phyloP scores from a whole-genome alignment of 805 yeast genomes.

The Suhomyces pyralidae region DNA sequence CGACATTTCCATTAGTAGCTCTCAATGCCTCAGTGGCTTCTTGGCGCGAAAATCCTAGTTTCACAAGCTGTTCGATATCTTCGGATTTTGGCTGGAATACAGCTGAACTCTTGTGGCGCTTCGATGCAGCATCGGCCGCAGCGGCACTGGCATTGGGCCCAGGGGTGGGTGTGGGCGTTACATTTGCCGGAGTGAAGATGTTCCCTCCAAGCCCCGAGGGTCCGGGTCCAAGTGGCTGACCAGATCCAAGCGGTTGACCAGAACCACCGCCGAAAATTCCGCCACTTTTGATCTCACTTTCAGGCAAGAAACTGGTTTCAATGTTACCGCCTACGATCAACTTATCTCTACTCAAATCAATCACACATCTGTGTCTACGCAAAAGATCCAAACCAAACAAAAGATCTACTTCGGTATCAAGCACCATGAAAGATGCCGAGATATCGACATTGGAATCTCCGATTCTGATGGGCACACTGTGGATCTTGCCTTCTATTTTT shows the following conservation, averaged over 20 bases:
- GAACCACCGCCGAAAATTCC: constrained; percentile 13
- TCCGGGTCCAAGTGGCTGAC: constrained; percentile 8
- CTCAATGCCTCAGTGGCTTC: constrained; percentile 66
- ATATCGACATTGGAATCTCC: constrained; percentile 47
- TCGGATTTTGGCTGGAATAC: constrained; percentile 14
- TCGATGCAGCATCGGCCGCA: constrained; percentile 9
- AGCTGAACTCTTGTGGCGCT: constrained; percentile 10
- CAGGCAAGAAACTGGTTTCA: constrained; percentile 69
- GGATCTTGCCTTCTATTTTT: constrained; percentile 77
- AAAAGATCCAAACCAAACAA: constrained; percentile 89
- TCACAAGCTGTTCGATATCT: constrained; percentile 41
- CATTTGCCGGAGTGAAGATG: constrained; percentile 19
- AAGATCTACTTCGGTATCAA: constrained; percentile 72
- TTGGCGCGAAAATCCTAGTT: constrained; percentile 66
- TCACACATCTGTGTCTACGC: constrained; percentile 77
- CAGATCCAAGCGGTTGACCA: constrained; percentile 8
- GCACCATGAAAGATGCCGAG: constrained; percentile 39
- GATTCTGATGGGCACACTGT: constrained; percentile 80
- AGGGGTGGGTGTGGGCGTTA: constrained; percentile 15
- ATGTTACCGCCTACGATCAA: constrained; percentile 67
- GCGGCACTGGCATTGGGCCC: neutral
- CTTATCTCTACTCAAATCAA: constrained; percentile 67
- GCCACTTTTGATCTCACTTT: constrained; percentile 56
- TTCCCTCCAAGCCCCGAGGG: constrained; percentile 34
- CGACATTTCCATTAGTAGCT: constrained; percentile 73